Evolutionary conservation across 2,329 filamentous ascomycete genomes (phyloP).

Genomic region (Diaporthe sp.): DNA sequence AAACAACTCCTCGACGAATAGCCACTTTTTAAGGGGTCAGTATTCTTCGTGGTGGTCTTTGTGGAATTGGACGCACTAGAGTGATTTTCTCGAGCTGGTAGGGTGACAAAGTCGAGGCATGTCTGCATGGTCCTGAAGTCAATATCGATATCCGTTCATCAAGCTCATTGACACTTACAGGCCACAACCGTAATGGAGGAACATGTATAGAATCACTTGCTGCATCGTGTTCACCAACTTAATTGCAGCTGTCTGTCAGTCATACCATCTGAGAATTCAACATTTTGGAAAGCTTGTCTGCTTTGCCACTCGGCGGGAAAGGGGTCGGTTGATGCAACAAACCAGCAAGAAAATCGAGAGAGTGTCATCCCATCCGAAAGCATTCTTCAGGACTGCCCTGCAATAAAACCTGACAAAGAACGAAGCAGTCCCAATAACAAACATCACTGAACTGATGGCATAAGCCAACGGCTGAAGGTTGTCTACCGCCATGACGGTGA

Average conservation of each 20-base stretch:
- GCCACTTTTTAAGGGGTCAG: not conserved
- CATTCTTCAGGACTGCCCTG: constrained; percentile 6
- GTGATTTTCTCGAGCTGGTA: constrained; percentile 20
- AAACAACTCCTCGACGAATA: constrained; percentile 10
- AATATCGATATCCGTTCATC: not conserved
- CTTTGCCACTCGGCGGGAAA: not conserved
- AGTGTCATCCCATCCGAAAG: constrained; percentile 7
- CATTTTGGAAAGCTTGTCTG: not conserved
- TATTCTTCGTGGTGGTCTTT: accelerated
- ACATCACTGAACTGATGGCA: not conserved
- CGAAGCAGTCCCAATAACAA: not conserved
- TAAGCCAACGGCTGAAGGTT: constrained; percentile 21
- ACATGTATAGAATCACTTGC: constrained; percentile 5
- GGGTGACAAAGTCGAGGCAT: not conserved
- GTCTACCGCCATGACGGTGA: not conserved
- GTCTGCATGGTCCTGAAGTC: not conserved
- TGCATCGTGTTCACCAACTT: constrained; percentile 5
- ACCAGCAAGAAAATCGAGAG: constrained; percentile 22
- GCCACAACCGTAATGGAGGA: constrained; percentile 3
- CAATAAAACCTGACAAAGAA: constrained; percentile 14
- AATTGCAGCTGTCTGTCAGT: not conserved
- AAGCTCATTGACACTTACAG: not conserved
- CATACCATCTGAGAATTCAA: accelerated
- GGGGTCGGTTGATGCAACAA: not conserved
- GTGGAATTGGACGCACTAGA: not conserved